phyloP scores from a whole-genome alignment of 2,329 filamentous ascomycete species.

The Thermothelomyces thermophilus region DNA sequence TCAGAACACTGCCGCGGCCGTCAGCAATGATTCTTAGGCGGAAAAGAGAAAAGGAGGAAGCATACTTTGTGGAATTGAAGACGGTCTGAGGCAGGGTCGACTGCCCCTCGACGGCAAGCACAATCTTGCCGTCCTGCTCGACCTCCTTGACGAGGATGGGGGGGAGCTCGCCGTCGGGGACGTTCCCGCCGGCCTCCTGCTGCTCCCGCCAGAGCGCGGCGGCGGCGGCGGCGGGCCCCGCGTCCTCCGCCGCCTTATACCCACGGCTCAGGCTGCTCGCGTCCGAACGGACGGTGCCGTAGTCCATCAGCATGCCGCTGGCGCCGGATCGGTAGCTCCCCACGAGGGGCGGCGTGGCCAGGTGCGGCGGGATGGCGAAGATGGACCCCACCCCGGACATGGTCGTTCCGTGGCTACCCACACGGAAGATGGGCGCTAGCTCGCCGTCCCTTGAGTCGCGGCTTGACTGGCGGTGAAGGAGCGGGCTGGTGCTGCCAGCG shows the following conservation, averaged over 20 bases:
- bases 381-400: slow-evolving; percentile 37
- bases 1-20: slow-evolving; percentile 53
- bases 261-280: slow-evolving; percentile 26
- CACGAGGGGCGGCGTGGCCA: slow-evolving; percentile 62
- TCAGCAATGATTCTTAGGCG: background rate
- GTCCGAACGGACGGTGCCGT: slow-evolving; percentile 46
- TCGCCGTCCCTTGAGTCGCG: slow-evolving; percentile 39
- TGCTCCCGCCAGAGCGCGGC: slow-evolving; percentile 47
- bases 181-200: slow-evolving; percentile 42
- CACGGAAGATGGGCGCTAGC: slow-evolving; percentile 30
- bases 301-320: too few species aligned
- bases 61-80: slow-evolving; percentile 84
- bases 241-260: background rate
- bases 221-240: slow-evolving; percentile 44
- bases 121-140: slow-evolving; percentile 78
- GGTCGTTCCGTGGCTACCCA: slow-evolving; percentile 27
- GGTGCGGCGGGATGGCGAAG: slow-evolving; percentile 52
- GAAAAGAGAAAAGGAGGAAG: background rate
- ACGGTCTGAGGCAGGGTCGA: slow-evolving; percentile 94
- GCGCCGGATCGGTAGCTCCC: slow-evolving; percentile 59
- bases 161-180: slow-evolving; percentile 54
- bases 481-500: slow-evolving; percentile 14
- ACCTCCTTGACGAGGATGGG: slow-evolving; percentile 84
- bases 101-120: slow-evolving; percentile 81
- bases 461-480: slow-evolving; percentile 11